Evolutionary conservation across 129 eudicot genomes (phyloP), one percentile per base, ranked within the genome.

Genomic region (Flaveria linearis): DNA sequence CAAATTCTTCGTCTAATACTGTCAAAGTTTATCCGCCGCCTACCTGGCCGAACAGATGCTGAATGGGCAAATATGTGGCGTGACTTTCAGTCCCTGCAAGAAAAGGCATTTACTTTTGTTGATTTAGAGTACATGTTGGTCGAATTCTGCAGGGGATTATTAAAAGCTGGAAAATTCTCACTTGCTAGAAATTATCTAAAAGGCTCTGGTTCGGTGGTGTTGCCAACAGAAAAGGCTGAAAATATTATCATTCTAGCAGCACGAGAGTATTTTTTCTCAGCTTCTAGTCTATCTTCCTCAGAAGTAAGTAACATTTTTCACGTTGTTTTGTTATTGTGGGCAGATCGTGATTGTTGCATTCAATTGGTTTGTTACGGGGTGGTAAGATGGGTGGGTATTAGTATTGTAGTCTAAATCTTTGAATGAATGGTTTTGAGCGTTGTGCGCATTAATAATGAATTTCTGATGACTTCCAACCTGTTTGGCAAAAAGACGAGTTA

Each of bases 21-120:
- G 22, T 95, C 99, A 13, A 95, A 95, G 79, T 91, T 89, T 78
- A 82, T 87, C 23, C 96, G 99, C 16, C 85, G 87, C 50, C 92
- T 89, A 78, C 96, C 94, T 33, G 83, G 87, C 57, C 88, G 89
- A 53, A 81, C 94, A 7, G 97, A 95, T 81, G 86, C 79, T 78
- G 97, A 95, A 63, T 95, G 99, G 99, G 90, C 96, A 76, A 87
- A 76, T 72, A 80, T 91, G 94, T 95, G 97, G 97, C 92, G 86
- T 73, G 97, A 95, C 82, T 81, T 95, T 84, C 94, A 79, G 52
- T 82, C 88, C 71, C 76, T 95, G 81, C 99, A 88, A 78, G 99
- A 88, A 81, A 91, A 89, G 73, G 97, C 96, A 74, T 95, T 95
- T 80, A 85, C 92, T 7, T 95, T 95, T 82, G 71, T 95, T 71